These are phyloP conservation scores for Phytophthora nicotianae DNA, from an alignment of 352 stramenopile genomes.

Conservation along the genomic window DNA sequence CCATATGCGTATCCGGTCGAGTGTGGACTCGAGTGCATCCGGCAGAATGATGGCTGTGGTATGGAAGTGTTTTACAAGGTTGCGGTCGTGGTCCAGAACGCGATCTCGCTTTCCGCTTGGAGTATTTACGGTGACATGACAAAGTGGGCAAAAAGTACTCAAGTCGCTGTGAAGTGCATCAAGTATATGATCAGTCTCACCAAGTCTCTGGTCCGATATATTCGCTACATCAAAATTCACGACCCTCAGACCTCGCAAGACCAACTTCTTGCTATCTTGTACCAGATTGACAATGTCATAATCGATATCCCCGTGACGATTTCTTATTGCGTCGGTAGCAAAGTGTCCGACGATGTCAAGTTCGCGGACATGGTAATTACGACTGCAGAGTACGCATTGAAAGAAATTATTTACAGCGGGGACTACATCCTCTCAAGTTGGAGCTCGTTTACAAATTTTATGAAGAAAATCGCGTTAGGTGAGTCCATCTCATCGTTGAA, in stretches of 20 bases:
- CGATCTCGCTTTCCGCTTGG: conserved; percentile 26
- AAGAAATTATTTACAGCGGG: conserved; percentile 41
- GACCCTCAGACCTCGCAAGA: conserved; percentile 40
- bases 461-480: conserved; percentile 37
- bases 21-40: conserved; percentile 50
- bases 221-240: conserved; percentile 36
- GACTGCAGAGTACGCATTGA: conserved; percentile 37
- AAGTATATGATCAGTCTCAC: conserved; percentile 45
- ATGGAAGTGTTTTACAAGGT: conserved; percentile 40
- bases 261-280: conserved; percentile 41
- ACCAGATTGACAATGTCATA: conserved; percentile 49
- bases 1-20: conserved; percentile 49
- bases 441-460: conserved; percentile 34
- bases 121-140: conserved; percentile 37
- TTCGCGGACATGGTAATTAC: conserved; percentile 38
- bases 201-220: conserved; percentile 42
- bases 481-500: conserved; percentile 23
- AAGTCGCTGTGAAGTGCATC: conserved; percentile 41
- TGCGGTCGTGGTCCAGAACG: conserved; percentile 31
- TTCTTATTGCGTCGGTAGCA: conserved; percentile 43
- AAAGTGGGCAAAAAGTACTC: conserved; percentile 26
- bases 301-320: conserved; percentile 54
- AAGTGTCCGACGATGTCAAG: conserved; percentile 36
- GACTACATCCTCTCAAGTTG: conserved; percentile 37
- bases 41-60: conserved; percentile 43